Base-by-base conservation (phyloP, 2,329 filamentous ascomycete species). In the Ascochyta fabae region DNA sequence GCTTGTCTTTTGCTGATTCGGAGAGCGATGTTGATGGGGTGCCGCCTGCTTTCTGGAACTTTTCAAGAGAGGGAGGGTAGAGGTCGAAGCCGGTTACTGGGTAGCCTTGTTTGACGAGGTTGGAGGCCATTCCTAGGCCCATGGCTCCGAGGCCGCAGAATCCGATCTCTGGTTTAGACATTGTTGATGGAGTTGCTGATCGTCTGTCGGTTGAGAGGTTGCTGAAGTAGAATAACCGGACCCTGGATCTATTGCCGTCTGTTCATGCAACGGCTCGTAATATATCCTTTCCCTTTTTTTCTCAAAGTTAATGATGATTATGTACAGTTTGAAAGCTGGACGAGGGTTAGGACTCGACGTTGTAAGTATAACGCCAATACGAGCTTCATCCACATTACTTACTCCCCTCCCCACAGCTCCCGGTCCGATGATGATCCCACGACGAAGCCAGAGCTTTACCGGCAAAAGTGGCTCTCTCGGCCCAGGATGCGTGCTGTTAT, bases 131-230 rank as follows among this genome's bases (percentile, higher is more conserved):
- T 70, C 89, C 89, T 72, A 91, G 89, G 70, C 89, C 89, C 89
- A 92, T 92, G 75, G 89, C 89, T 53, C 89, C 89, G 3, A 92
- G 86, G 79, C 89, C 89, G 60, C 89, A 87, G 75, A 91, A 91
- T 61, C 85, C 83, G 49, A 90, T 78, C 48, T 75, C 68, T 24
- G 81, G 79, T 68, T 81, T 83, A 46, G 71, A 59, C 70, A 74
- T 74, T 26, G 27, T 49, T 48, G 27, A 42, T 26, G 24, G 12
- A 34, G 29, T 26, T 45, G 24, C 19, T 33, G 8, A 4, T 6
- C 22, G 29, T 24, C 16, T 26, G 22, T 46, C 23, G 43, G 35
- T 24, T 33, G 42, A n/a, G 19, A 39, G 29, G 23, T 35, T 42
- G 46, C 12, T 48, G 16, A 8, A 39, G 29, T 5, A 31, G 33